Evolutionary conservation across 306 rosid species (phyloP).

Genomic region (Prunus mongolica): DNA sequence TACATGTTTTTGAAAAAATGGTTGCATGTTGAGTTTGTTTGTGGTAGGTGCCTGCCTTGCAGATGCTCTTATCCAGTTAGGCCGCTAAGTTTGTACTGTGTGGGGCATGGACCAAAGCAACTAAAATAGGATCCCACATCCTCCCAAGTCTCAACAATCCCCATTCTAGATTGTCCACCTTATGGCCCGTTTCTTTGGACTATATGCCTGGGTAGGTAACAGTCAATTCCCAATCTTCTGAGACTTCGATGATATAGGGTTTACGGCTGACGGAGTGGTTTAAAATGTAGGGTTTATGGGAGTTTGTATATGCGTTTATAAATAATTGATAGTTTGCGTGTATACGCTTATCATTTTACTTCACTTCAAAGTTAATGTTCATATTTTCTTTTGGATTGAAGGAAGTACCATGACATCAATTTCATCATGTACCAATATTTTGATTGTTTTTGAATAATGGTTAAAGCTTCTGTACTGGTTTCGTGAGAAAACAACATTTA

Average conservation of each 20-base stretch:
- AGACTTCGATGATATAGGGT: neutral
- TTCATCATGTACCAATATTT: too few relatives aligned
- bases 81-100: conserved; percentile 26
- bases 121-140: conserved; percentile 26
- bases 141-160: conserved; percentile 24
- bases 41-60: conserved; percentile 21
- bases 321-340: too few relatives aligned
- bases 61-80: conserved; percentile 36
- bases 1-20: too few relatives aligned
- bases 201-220: conserved; percentile 33
- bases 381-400: neutral
- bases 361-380: neutral
- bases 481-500: neutral
- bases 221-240: conserved; percentile 14
- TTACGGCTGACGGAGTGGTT: too few relatives aligned
- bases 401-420: neutral
- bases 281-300: too few relatives aligned
- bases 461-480: too few relatives aligned
- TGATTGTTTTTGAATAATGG: too few relatives aligned
- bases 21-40: conserved; percentile 9
- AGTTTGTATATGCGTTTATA: too few relatives aligned
- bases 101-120: conserved; percentile 47
- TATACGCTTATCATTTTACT: too few relatives aligned
- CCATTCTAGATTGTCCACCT: conserved; percentile 22
- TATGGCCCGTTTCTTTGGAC: conserved; percentile 23